A percentile compares a stretch with the other conserved stretches of the same genome.
Conservation (phyloP, 495 filamentous ascomycete genomes). For the Choiromyces venosus region DNA sequence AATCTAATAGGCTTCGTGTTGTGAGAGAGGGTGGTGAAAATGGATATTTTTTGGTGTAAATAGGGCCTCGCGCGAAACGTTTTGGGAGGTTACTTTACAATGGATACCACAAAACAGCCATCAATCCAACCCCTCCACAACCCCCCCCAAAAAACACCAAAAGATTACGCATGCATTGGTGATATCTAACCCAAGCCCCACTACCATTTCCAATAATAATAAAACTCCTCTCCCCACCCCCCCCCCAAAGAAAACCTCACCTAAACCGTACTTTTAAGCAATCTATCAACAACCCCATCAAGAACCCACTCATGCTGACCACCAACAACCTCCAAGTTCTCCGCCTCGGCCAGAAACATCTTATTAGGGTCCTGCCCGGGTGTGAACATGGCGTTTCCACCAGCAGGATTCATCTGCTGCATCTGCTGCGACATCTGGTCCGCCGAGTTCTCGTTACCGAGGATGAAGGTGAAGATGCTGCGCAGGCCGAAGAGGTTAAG, state of each 20-base stretch:
- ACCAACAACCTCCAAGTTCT: conserved; percentile 86
- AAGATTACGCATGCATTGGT: neutral
- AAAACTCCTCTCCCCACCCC: neutral
- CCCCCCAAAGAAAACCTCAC: neutral
- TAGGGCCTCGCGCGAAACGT: too few species aligned
- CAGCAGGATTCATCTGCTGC: conserved; percentile 68
- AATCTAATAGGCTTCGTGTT: too few species aligned
- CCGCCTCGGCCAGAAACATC: conserved; percentile 80
- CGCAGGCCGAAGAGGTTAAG: conserved; percentile 93
- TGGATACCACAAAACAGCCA: neutral
- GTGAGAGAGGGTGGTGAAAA: too few species aligned
- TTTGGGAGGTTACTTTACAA: too few species aligned
- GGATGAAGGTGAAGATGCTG: conserved; percentile 94
- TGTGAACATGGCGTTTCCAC: conserved; percentile 68
- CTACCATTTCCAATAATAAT: neutral
- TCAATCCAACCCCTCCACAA: neutral
- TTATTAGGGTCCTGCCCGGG: conserved; percentile 95
- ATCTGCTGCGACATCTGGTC: conserved; percentile 94
- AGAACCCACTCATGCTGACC: conserved; percentile 77
- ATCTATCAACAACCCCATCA: conserved; percentile 75
- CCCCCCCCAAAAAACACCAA: neutral
- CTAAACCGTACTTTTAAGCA: conserved; percentile 48
- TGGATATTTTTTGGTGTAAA: too few species aligned
- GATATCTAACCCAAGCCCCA: neutral
- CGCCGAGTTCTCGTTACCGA: conserved; percentile 93